Conservation (phyloP, 2,329 filamentous ascomycete genomes). For the Xylariaceae sp. region DNA sequence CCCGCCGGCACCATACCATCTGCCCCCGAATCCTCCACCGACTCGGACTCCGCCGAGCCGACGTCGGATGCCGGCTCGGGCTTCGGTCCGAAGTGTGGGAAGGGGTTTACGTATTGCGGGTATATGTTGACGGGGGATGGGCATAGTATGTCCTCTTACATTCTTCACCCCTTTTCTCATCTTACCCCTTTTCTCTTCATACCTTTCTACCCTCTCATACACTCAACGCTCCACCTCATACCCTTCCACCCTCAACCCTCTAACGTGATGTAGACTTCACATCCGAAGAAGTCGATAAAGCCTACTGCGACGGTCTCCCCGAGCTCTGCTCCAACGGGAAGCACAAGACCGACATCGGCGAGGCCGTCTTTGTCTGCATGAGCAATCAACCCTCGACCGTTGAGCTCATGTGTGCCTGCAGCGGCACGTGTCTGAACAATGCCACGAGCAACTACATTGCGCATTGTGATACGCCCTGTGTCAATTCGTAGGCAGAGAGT, state of each 20-base stretch:
- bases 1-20: no score
- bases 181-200: background rate
- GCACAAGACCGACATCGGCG: slow-evolving; percentile 25
- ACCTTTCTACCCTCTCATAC: background rate
- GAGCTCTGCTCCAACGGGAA: slow-evolving; percentile 26
- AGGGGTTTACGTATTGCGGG: slow-evolving; percentile 33
- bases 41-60: no score
- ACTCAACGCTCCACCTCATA: background rate
- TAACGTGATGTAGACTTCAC: slow-evolving; percentile 24
- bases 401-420: slow-evolving; percentile 30
- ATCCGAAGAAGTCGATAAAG: slow-evolving; percentile 24
- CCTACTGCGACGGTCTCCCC: slow-evolving; percentile 29
- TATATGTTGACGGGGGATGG: slow-evolving; percentile 28
- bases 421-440: slow-evolving; percentile 29
- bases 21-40: no score
- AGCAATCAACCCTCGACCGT: slow-evolving; percentile 29
- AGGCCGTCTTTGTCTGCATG: slow-evolving; percentile 33
- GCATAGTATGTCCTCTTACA: slow-evolving; percentile 27
- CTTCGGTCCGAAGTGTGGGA: slow-evolving; percentile 27
- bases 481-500: slow-evolving; percentile 15
- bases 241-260: background rate
- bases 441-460: slow-evolving; percentile 30
- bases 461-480: slow-evolving; percentile 30
- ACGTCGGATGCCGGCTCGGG: no score
- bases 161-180: background rate